Evolutionary conservation across 1,139 yeast species (phyloP).

Genomic region (Taiozyma sp.): DNA sequence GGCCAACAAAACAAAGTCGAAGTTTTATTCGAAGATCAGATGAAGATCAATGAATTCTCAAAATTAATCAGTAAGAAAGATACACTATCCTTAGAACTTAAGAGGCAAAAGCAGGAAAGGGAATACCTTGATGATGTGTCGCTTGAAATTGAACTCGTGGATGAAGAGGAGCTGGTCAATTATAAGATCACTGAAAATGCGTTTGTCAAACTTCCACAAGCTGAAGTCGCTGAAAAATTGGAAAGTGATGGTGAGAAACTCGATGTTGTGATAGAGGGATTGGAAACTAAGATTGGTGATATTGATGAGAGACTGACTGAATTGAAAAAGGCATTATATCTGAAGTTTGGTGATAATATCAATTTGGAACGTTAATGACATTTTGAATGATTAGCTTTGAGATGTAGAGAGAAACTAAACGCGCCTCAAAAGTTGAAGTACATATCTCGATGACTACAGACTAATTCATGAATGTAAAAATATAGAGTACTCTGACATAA

Average conservation of each 20-base stretch:
- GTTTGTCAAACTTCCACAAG: constrained; percentile 63
- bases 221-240: constrained; percentile 59
- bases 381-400: constrained; percentile 60
- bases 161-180: constrained; percentile 59
- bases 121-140: constrained; percentile 87
- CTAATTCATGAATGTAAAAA: too few species aligned
- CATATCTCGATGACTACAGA: not conserved
- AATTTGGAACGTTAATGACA: constrained; percentile 67
- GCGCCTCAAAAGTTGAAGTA: not conserved
- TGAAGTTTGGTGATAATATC: constrained; percentile 86
- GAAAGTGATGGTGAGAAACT: constrained; percentile 55
- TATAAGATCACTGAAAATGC: constrained; percentile 68
- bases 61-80: constrained; percentile 72
- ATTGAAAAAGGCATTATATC: constrained; percentile 73
- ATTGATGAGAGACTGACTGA: constrained; percentile 51
- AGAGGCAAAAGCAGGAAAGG: constrained; percentile 58
- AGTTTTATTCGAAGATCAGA: constrained; percentile 88
- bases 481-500: not conserved
- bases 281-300: constrained; percentile 44
- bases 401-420: not conserved
- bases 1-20: constrained; percentile 60
- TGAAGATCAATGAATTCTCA: constrained; percentile 82
- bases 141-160: constrained; percentile 80
- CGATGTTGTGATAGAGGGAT: constrained; percentile 41
- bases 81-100: constrained; percentile 45